Evolutionary conservation across 164 flowering plant species (phyloP).

Genomic region (Magnolia officinalis): DNA sequence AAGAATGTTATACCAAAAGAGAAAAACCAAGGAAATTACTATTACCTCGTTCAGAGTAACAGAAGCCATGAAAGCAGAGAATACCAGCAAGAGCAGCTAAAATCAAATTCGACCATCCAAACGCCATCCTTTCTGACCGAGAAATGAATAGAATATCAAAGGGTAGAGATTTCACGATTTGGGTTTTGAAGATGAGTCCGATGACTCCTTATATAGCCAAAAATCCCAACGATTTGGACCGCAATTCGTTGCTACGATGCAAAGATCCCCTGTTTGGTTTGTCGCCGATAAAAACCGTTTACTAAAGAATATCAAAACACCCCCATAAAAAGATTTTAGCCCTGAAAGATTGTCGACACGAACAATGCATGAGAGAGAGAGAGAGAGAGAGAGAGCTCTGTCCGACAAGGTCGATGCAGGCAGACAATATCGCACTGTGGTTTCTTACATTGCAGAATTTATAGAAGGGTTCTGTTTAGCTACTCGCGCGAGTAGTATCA

Average conservation of each 20-base stretch:
- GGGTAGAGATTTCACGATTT: not conserved
- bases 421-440: not conserved
- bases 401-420: too few relatives aligned
- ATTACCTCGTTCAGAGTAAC: constrained; percentile 17
- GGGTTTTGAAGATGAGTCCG: not conserved
- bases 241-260: not conserved
- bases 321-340: constrained; percentile 1
- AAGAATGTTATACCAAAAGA: too few relatives aligned
- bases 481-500: not conserved
- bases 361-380: not conserved
- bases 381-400: not conserved
- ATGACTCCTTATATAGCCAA: not conserved
- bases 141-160: not conserved
- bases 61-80: constrained; percentile 13
- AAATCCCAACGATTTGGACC: not conserved
- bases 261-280: not conserved
- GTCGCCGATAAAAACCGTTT: not conserved
- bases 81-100: constrained; percentile 4
- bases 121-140: not conserved
- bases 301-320: not conserved
- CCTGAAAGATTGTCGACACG: not conserved
- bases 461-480: not conserved
- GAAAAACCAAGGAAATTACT: too few relatives aligned
- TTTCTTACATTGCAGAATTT: not conserved
- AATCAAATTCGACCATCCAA: constrained; percentile 7